A percentile compares a stretch with the other conserved stretches of the same genome.
phyloP scores from a whole-genome alignment of 768 basidiomycete genomes.

The Lentinula raphanica region DNA sequence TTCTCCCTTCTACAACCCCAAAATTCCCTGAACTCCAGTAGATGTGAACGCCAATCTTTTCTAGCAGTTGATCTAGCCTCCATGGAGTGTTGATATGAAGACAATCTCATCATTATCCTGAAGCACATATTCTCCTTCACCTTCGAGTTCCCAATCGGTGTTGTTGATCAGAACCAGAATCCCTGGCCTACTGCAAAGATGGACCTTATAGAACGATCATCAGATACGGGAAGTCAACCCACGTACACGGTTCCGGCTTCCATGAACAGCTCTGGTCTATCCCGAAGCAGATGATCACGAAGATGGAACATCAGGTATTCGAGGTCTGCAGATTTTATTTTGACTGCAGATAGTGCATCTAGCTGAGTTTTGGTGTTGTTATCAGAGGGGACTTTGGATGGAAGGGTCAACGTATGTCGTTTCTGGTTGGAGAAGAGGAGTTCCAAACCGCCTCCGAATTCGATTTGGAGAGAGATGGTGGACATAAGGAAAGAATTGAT shows the following conservation, averaged over 20 bases:
- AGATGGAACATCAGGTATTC: slow-evolving; percentile 77
- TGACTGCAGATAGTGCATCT: slow-evolving; percentile 9
- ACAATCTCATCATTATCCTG: slow-evolving; percentile 84
- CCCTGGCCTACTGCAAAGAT: slow-evolving; percentile 75
- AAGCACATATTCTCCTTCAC: slow-evolving; percentile 81
- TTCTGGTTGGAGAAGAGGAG: slow-evolving; percentile 73
- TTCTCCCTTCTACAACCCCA: too few relatives aligned
- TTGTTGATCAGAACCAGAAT: slow-evolving; percentile 97
- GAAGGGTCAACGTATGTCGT: slow-evolving; percentile 51
- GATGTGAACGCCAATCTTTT: background rate
- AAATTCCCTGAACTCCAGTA: background rate
- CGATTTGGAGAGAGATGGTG: slow-evolving; percentile 50
- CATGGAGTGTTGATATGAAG: slow-evolving; percentile 95
- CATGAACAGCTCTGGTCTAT: slow-evolving; percentile 84
- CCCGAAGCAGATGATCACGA: slow-evolving; percentile 70
- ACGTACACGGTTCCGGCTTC: slow-evolving; percentile 84
- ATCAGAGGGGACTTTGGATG: slow-evolving; percentile 35
- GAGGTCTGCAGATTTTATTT: slow-evolving; percentile 52
- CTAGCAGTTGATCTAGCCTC: slow-evolving; percentile 49
- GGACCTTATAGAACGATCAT: background rate
- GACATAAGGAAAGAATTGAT: slow-evolving; percentile 18
- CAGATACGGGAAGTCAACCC: slow-evolving; percentile 38
- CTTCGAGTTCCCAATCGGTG: slow-evolving; percentile 96
- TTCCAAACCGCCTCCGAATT: slow-evolving; percentile 85
- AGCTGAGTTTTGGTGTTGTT: slow-evolving; percentile 23